Evolutionary conservation across 208 protist genomes (phyloP).

Genomic region (Herpetomonas samuelpessoai): DNA sequence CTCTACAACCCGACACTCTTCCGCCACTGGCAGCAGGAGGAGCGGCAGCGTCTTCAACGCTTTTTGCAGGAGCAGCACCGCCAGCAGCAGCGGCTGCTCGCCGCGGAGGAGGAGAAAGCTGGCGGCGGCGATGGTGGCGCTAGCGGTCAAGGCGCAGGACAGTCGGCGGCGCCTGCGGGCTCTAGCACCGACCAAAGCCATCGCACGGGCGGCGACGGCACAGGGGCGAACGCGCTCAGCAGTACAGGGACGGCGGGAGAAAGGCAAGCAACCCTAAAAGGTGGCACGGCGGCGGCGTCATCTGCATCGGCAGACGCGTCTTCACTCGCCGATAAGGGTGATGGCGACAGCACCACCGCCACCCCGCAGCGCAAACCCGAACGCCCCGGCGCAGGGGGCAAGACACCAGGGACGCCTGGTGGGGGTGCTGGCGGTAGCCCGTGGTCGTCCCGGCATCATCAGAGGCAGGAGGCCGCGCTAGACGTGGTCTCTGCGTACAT

Average conservation of each 20-base stretch:
- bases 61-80: neutral
- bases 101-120: neutral
- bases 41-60: neutral
- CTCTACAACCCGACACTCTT: neutral
- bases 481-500: conserved; percentile 31
- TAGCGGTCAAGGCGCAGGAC: neutral
- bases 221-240: too few relatives aligned
- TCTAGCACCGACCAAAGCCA: neutral
- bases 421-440: neutral
- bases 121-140: neutral
- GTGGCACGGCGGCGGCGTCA: too few relatives aligned
- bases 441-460: neutral
- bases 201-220: too few relatives aligned
- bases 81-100: neutral
- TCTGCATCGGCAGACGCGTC: too few relatives aligned
- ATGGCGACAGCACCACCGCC: neutral
- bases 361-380: neutral
- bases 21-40: neutral
- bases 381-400: neutral
- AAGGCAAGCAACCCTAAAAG: too few relatives aligned
- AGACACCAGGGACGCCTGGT: neutral
- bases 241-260: too few relatives aligned
- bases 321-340: neutral
- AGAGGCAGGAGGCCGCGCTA: conserved; percentile 46
- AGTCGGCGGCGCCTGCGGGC: neutral